Evolutionary conservation across 2,329 filamentous ascomycete species (phyloP).

Genomic region (Karstenula rhodostoma): DNA sequence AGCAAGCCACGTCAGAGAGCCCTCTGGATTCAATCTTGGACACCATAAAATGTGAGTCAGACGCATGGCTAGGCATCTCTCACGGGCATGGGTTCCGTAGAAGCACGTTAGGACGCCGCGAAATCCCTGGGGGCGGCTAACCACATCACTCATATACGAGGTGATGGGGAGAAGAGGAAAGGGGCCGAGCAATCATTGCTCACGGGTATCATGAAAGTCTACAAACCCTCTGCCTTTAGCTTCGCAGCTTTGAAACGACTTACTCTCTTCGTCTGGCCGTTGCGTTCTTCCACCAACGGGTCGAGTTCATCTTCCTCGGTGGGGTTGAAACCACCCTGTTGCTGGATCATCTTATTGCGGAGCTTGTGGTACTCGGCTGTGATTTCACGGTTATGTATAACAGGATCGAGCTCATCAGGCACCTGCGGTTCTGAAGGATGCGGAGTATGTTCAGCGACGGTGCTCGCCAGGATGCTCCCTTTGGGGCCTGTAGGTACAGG

Average conservation of each 20-base stretch:
- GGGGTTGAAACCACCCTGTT: slow-evolving; percentile 78
- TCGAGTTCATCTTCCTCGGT: slow-evolving; percentile 72
- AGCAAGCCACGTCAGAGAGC: slow-evolving; percentile 44
- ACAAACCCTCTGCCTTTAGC: slow-evolving; percentile 53
- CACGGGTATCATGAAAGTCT: slow-evolving; percentile 20
- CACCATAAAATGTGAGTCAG: slow-evolving; percentile 48
- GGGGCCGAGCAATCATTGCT: slow-evolving; percentile 1
- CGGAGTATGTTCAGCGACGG: slow-evolving; percentile 61
- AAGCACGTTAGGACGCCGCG: background rate
- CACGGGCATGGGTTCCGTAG: slow-evolving; percentile 49
- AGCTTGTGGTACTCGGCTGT: slow-evolving; percentile 82
- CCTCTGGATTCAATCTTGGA: slow-evolving; percentile 41
- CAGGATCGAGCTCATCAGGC: slow-evolving; percentile 68
- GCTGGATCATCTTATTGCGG: slow-evolving; percentile 83
- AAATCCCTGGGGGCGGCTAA: background rate
- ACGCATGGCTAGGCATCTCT: slow-evolving; percentile 47
- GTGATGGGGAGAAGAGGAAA: background rate
- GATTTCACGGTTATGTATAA: slow-evolving; percentile 77
- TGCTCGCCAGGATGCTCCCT: slow-evolving; percentile 65
- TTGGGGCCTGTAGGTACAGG: slow-evolving; percentile 51
- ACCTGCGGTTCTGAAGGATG: slow-evolving; percentile 47
- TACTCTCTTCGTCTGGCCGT: slow-evolving; percentile 66
- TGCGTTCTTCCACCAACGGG: slow-evolving; percentile 72
- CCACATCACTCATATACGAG: slow-evolving; percentile 1
- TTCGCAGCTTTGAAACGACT: slow-evolving; percentile 79